A percentile compares a stretch with the other conserved stretches of the same genome.
Evolutionary conservation across 208 protist species (phyloP).

Genomic region (Plasmodiophora brassicae): DNA sequence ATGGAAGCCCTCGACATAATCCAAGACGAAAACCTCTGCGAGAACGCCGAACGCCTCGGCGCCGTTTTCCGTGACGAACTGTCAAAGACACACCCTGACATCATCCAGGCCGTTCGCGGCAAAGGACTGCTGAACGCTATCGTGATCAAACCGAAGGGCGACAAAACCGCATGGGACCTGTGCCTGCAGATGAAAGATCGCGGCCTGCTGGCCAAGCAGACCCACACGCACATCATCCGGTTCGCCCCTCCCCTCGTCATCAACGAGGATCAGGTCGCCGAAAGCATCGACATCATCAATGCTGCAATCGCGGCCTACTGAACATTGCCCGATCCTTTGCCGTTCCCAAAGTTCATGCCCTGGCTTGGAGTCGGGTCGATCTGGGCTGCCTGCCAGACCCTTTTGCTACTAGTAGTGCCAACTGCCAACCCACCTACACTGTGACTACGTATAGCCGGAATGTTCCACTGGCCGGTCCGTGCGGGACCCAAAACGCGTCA

Average conservation of each 20-base stretch:
- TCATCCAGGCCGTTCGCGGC: slow-evolving; percentile 69
- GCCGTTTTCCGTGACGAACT: not conserved
- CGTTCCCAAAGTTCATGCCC: no score
- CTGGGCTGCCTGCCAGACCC: no score
- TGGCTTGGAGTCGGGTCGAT: no score
- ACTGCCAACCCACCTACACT: no score
- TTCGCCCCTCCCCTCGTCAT: slow-evolving; percentile 80
- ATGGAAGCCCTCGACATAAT: slow-evolving; percentile 69
- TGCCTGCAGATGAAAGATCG: slow-evolving; percentile 35
- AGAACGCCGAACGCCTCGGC: slow-evolving; percentile 40
- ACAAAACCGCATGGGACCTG: slow-evolving; percentile 12
- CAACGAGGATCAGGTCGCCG: slow-evolving; percentile 63
- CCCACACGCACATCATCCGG: slow-evolving; percentile 80
- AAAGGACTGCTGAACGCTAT: slow-evolving; percentile 79
- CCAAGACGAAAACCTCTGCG: slow-evolving; percentile 44
- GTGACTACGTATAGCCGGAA: no score
- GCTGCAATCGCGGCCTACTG: not conserved
- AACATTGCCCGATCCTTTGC: not conserved
- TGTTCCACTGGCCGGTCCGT: no score
- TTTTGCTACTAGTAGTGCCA: no score
- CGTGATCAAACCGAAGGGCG: slow-evolving; percentile 53
- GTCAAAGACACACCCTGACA: not conserved
- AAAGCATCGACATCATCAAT: slow-evolving; percentile 20
- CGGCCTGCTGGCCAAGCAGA: slow-evolving; percentile 80
- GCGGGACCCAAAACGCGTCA: no score